Base-by-base conservation (phyloP, 2,329 filamentous ascomycete species). In the Epicoccum nigrum region DNA sequence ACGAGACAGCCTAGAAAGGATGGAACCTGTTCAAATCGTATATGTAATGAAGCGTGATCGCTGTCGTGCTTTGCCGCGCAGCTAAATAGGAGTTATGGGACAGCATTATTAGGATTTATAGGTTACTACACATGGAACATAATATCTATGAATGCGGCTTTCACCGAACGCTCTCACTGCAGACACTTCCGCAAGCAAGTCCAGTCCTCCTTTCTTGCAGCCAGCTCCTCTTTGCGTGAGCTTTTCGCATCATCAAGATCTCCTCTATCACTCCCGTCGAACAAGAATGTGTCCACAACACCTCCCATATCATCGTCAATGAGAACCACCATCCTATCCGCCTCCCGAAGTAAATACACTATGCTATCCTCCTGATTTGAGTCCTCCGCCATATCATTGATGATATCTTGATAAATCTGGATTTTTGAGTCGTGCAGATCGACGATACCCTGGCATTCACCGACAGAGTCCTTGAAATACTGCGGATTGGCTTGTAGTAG, bases 1-100 rank as follows among this genome's bases (percentile, higher is more conserved):
- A 7, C n/a, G 4, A 17, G 19, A 17, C 3, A 15, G 27, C 13
- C 32, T 13, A 6, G 8, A 20, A 25, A 12, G 17, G 2, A 28
- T 5, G n/a, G 23, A 25, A 16, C 17, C 11, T 3, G 8, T 15
- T 7, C 4, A 16, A 13, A 35, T 23, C 16, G 31, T 12, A 19
- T 21, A 44, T 4, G 33, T 30, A 52, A 42, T 8, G 49, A 44
- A 20, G 23, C 21, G 32, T 38, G 13, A 15, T 28, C 17, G 39
- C 44, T 47, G 39, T 39, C 3, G 39, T 40, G 43, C 28, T 46
- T 44, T 38, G 33, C 16, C 33, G 34, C 33, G n/a, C 28, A 44
- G 49, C 49, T 33, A 1, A 44, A 46, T 43, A 52, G 43, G 49
- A 43, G 43, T 47, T 52, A 6, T 16, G 44, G 35, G 38, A 32